Base-by-base conservation (phyloP, 2,329 filamentous ascomycete genomes). In the Cladorrhinum sp. region DNA sequence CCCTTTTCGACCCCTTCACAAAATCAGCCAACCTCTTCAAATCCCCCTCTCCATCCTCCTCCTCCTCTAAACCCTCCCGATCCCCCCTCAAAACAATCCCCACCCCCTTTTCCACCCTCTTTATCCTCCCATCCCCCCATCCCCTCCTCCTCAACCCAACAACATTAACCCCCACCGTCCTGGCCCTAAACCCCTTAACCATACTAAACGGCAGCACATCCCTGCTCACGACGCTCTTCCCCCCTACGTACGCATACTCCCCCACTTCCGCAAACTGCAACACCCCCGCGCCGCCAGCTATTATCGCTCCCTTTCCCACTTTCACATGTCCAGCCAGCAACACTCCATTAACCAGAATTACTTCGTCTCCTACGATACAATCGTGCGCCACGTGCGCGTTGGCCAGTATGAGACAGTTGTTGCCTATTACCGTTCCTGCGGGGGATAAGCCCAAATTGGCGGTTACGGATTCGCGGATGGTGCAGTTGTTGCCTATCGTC, bases 211-310 rank as follows among this genome's bases (percentile, higher is more conserved):
- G 52, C 52, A 54, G 21, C 6, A 36, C 52, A 54, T 54, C 52
- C 20, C 52, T 36, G 6, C 16, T 20, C 26, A 39, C 52, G 5
- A 36, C 28, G 14, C 26, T 36, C 7, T 20, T 30, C 12, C 16
- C 52, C 18, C 52, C 52, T 14, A 54, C 26, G 20, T 36, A 54
- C 16, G 52, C 52, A 20, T 20, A 54, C 52, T 54, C 52, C 52
- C 52, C 26, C 7, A 54, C 28, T 24, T 30, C 12, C 5, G 12
- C 14, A 53, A 10, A 39, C 28, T 54, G 52, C 28, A 39, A n/a
- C 16, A 21, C 3, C n/a, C 16, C 52, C 14, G 24, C 8, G 7
- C 21, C 18, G 7, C 46, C 46, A 49, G 12, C 18, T 2, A 49
- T 8, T 20, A 49, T 49, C 18, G 46, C 46, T 20, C 46, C 46